These are phyloP conservation scores for Dentipellis fragilis DNA, from an alignment of 768 basidiomycete genomes.

Conservation along the genomic window DNA sequence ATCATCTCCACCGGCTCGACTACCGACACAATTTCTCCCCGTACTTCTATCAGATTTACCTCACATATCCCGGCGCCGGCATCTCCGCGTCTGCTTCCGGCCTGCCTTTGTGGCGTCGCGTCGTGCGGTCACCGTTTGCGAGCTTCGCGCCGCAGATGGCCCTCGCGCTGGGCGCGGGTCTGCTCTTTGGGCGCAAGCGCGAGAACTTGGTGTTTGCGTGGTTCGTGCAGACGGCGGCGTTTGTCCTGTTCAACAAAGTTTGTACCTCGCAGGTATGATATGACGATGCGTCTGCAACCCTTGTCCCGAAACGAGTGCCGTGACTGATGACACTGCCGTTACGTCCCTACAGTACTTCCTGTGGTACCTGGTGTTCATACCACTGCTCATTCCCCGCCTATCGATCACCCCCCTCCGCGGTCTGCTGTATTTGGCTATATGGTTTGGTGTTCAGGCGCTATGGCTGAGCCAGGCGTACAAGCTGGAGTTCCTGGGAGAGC, in stretches of 20 bases:
- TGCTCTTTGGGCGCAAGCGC: conserved; percentile 52
- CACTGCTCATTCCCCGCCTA: conserved; percentile 66
- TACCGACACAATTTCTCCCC: conserved; percentile 98
- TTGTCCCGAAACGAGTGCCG: not conserved
- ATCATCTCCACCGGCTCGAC: conserved; percentile 84
- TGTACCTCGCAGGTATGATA: conserved; percentile 84
- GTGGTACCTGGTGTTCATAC: conserved; percentile 89
- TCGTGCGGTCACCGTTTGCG: conserved; percentile 63
- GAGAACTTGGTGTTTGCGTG: conserved; percentile 69
- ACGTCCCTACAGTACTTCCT: conserved; percentile 72
- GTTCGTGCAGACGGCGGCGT: conserved; percentile 85
- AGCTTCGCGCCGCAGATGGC: conserved; percentile 81
- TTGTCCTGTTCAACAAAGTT: conserved; percentile 97
- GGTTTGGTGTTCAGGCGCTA: conserved; percentile 72
- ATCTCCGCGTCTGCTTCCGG: conserved; percentile 10
- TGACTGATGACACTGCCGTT: not conserved
- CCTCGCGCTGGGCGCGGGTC: conserved; percentile 60
- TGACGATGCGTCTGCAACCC: no score
- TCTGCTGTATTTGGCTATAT: conserved; percentile 38
- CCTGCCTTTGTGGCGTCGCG: conserved; percentile 26
- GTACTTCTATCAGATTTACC: conserved; percentile 92
- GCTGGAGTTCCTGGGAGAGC: conserved; percentile 77
- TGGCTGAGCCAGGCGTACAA: conserved; percentile 91
- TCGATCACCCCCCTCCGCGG: conserved; percentile 36
- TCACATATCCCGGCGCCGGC: conserved; percentile 52